Percentiles rank a stretch among this genome's conserved stretches.
Evolutionary conservation across 768 basidiomycete genomes (phyloP).

Genomic region (Pleurotus citrinopileatus): DNA sequence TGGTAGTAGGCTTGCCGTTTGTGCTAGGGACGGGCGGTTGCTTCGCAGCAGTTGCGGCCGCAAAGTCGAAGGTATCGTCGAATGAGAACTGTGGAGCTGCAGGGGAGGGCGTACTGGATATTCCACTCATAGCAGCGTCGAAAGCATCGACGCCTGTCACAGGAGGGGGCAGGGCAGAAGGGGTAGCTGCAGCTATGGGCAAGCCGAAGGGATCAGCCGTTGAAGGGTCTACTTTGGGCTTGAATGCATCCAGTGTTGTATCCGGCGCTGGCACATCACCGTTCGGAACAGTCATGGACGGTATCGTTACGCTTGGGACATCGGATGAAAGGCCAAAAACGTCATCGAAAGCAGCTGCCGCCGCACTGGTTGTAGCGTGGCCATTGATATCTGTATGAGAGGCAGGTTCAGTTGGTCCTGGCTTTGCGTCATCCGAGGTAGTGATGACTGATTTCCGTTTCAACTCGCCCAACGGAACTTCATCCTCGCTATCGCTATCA

Average conservation of each 20-base stretch:
- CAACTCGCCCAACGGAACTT: slow-evolving; percentile 35
- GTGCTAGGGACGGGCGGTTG: slow-evolving; percentile 25
- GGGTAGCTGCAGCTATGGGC: slow-evolving; percentile 12
- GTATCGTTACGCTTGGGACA: slow-evolving; percentile 22
- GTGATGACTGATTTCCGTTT: slow-evolving; percentile 22
- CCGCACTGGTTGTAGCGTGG: slow-evolving; percentile 15
- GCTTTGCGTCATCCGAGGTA: slow-evolving; percentile 12
- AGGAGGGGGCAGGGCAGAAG: slow-evolving; percentile 9
- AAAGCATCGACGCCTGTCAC: slow-evolving; percentile 62
- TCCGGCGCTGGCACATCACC: too few relatives aligned
- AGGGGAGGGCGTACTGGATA: slow-evolving; percentile 34
- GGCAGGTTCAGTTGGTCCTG: slow-evolving; percentile 6
- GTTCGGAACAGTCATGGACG: neutral
- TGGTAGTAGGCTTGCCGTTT: slow-evolving; percentile 14
- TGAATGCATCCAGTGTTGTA: slow-evolving; percentile 17
- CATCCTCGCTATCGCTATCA: slow-evolving; percentile 48
- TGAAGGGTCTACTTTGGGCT: slow-evolving; percentile 20
- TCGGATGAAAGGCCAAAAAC: slow-evolving; percentile 42
- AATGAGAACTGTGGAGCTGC: slow-evolving; percentile 52
- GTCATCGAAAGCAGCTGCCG: slow-evolving; percentile 48
- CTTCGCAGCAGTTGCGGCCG: slow-evolving; percentile 31
- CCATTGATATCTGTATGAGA: slow-evolving; percentile 14
- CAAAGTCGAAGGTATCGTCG: slow-evolving; percentile 62
- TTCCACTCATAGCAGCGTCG: slow-evolving; percentile 69
- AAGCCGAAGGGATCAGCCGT: slow-evolving; percentile 13